Conservation (phyloP, 2,329 filamentous ascomycete genomes). For the Aplosporella prunicola region DNA sequence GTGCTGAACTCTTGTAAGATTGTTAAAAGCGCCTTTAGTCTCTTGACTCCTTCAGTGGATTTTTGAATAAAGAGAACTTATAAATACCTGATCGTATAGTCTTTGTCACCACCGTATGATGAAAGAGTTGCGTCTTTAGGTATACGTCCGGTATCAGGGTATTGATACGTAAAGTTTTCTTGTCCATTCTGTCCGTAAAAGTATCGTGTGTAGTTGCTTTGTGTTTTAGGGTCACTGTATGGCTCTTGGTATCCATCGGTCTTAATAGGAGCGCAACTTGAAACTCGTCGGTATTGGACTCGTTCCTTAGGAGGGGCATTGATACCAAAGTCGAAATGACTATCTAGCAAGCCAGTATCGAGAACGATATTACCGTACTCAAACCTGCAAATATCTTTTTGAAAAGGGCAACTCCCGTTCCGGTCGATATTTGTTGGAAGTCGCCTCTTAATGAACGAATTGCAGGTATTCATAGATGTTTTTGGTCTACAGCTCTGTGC, state of each 20-base stretch:
- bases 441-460: background rate
- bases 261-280: background rate
- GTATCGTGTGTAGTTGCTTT: no score
- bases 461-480: background rate
- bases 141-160: background rate
- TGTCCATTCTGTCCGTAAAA: no score
- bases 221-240: no score
- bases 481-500: slow-evolving; percentile 1
- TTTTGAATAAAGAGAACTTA: no score
- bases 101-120: no score
- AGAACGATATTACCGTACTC: background rate
- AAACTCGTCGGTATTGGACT: background rate
- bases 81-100: no score
- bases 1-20: no score
- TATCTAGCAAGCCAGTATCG: background rate
- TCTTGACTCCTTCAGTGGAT: no score
- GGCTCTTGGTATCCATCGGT: no score
- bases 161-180: background rate
- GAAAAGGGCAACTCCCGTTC: background rate
- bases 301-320: background rate
- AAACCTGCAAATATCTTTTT: background rate
- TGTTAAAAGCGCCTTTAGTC: no score
- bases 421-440: background rate
- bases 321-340: background rate
- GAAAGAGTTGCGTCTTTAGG: background rate